Evolutionary conservation across 2,329 filamentous ascomycete genomes (phyloP).

Genomic region (Metarhizium guizhouense): DNA sequence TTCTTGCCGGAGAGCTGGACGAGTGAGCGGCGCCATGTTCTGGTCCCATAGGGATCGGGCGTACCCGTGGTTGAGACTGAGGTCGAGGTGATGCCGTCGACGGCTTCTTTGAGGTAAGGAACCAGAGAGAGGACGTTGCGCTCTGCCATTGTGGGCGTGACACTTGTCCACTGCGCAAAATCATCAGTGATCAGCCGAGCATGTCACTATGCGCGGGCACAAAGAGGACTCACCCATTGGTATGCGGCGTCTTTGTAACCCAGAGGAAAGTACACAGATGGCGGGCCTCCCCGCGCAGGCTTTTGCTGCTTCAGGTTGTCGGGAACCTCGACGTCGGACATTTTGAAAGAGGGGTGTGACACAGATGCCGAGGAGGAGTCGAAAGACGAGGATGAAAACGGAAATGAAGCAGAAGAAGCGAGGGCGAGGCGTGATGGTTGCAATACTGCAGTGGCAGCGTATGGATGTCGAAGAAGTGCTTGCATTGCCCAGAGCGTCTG

Average conservation of each 20-base stretch:
- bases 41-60: slow-evolving; percentile 73
- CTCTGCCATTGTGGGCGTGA: slow-evolving; percentile 78
- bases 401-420: slow-evolving; percentile 4
- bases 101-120: slow-evolving; percentile 69
- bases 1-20: slow-evolving; percentile 79
- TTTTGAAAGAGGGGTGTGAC: slow-evolving; percentile 14
- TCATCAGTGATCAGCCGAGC: neutral
- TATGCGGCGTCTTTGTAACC: slow-evolving; percentile 85
- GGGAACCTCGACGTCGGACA: slow-evolving; percentile 22
- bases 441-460: neutral
- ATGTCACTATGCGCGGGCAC: neutral
- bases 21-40: slow-evolving; percentile 79
- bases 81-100: slow-evolving; percentile 50
- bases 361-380: slow-evolving; percentile 4
- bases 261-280: slow-evolving; percentile 61
- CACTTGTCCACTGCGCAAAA: slow-evolving; percentile 61
- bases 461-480: neutral
- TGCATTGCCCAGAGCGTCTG: neutral
- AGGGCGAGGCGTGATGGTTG: neutral
- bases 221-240: slow-evolving; percentile 63
- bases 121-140: slow-evolving; percentile 80
- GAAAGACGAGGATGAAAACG: slow-evolving; percentile 7
- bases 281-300: slow-evolving; percentile 13
- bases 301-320: slow-evolving; percentile 18
- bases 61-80: slow-evolving; percentile 31